Conservation (phyloP, 192 early-diverging fungal genomes). For the Pilaira anomala region DNA sequence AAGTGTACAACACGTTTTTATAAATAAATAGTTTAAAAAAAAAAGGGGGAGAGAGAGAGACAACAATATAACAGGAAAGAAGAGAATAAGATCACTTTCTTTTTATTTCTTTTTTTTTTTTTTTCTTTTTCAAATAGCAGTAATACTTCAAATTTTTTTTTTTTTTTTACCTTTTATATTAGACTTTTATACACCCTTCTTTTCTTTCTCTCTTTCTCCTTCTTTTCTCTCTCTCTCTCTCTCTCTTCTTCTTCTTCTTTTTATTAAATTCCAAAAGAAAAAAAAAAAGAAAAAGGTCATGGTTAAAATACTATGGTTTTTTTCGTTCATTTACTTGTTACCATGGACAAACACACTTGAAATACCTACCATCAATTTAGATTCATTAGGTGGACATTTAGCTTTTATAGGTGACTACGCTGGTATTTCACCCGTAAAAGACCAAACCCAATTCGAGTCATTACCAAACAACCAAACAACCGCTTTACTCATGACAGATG, state of each 20-base stretch:
- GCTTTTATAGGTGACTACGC: conserved; percentile 30
- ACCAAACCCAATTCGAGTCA: conserved; percentile 13
- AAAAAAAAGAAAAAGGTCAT: neutral
- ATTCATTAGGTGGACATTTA: conserved; percentile 20
- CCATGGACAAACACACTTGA: neutral
- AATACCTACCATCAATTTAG: conserved; percentile 10
- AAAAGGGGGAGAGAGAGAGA: no score
- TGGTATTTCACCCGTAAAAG: conserved; percentile 23
- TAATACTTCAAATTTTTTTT: conserved; percentile 11
- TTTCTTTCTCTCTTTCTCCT: neutral
- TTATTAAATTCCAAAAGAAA: neutral
- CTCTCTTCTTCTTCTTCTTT: conserved; percentile 1
- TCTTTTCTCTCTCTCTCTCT: neutral
- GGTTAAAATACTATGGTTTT: neutral
- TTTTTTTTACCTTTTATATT: neutral
- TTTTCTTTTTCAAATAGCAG: neutral
- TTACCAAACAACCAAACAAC: no score
- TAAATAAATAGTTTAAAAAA: no score
- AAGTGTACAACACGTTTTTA: no score
- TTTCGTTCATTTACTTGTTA: neutral
- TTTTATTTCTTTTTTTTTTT: conserved; percentile 4
- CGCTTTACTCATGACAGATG: neutral
- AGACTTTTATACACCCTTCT: conserved; percentile 11
- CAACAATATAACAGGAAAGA: neutral
- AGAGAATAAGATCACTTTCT: no score